Evolutionary conservation across 176 grass and related monocot genomes (phyloP).

Genomic region (Bolboschoenus planiculmis): DNA sequence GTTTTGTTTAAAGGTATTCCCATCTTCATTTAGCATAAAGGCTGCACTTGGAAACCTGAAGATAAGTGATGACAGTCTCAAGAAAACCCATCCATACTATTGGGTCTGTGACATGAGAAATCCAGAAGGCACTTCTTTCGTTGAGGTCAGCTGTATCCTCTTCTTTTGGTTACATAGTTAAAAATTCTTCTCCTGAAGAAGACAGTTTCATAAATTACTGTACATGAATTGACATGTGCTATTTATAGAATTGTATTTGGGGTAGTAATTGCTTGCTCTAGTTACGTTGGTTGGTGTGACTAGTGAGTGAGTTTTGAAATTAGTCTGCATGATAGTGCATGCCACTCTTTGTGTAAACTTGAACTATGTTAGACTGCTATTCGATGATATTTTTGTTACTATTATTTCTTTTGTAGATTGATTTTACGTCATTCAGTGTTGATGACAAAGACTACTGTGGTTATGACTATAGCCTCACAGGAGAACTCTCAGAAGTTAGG

Average conservation of each 20-base stretch:
- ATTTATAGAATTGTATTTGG: not conserved
- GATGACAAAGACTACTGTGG: constrained; percentile 83
- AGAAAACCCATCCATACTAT: constrained; percentile 67
- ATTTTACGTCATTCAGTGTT: constrained; percentile 80
- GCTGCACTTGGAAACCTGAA: constrained; percentile 99
- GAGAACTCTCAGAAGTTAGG: constrained; percentile 93
- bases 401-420: constrained; percentile 56
- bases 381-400: constrained; percentile 3
- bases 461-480: constrained; percentile 86
- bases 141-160: constrained; percentile 57
- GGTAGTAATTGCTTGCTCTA: not conserved
- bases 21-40: constrained; percentile 87
- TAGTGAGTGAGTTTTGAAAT: not conserved
- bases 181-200: not conserved
- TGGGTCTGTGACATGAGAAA: constrained; percentile 99
- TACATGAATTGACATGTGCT: not conserved
- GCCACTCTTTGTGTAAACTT: not conserved
- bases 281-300: not conserved
- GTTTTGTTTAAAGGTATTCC: constrained; percentile 54
- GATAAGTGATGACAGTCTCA: constrained; percentile 92
- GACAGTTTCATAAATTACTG: not conserved
- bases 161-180: constrained; percentile 8
- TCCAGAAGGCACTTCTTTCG: constrained; percentile 83
- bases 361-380: not conserved
- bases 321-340: not conserved